Evolutionary conservation across 495 filamentous ascomycete genomes (phyloP), one percentile per base, ranked within the genome.

Genomic region (Aspergillus hancockii): DNA sequence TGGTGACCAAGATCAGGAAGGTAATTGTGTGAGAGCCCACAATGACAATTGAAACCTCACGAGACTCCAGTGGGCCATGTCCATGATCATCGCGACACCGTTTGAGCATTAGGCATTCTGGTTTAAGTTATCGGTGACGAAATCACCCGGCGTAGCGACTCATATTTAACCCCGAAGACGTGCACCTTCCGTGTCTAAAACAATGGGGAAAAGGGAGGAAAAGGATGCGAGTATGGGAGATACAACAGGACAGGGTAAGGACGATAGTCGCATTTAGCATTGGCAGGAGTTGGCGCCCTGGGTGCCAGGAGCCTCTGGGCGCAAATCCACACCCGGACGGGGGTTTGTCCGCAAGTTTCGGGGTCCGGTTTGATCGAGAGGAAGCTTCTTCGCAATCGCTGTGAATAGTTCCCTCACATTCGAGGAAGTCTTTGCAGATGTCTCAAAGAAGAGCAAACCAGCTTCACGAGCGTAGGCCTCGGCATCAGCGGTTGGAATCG

Each of bases 381-480:
- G 94, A 57, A 98, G 79, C 75, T 96, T 97, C 89, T 90, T 93
- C 38, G 94, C 94, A 64, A 98, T 98, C 18, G 91, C 91, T n/a
- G 93, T 97, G 77, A 98, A 98, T 34, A 98, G 78, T 60, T 98
- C 93, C 64, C 88, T 83, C 45, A 98, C 94, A 68, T 98, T 98
- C 71, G 93, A 92, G 28, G 91, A 88, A 21, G 94, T 95, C 81
- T 98, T 98, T 47, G 94, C 94, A 46, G 91, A 96, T 6, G 94
- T 98, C 73, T 98, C 94, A 67, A 98, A 98, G 79, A 98, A 98
- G 12, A 98, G 81, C 16, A 98, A 80, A 45, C 90, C 91, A 19
- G 94, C 91, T 79, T 98, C 94, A 56, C 85, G 86, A 21, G 93
- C 93, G 70, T 98, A 98, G 38, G 92, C 91, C 71, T 97, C 92